These are phyloP conservation scores for Dentipellis fragilis DNA, from an alignment of 768 basidiomycete genomes.

Conservation along the genomic window DNA sequence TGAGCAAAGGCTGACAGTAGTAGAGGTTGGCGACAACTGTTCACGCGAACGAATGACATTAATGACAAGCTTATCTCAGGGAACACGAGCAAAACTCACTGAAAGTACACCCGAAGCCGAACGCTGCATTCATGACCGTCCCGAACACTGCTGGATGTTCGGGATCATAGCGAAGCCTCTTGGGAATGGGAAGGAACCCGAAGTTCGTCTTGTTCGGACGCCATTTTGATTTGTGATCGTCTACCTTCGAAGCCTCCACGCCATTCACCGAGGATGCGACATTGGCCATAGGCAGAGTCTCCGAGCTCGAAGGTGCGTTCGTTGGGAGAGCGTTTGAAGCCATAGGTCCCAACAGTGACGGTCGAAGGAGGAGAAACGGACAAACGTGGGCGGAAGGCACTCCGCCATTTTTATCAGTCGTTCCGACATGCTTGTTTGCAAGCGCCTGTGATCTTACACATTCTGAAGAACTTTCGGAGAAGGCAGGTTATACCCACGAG, in stretches of 20 bases:
- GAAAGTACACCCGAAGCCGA: conserved; percentile 39
- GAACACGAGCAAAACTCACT: conserved; percentile 26
- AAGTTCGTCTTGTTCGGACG: conserved; percentile 20
- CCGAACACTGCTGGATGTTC: conserved; percentile 27
- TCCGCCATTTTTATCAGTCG: neutral
- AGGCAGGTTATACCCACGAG: too few relatives aligned
- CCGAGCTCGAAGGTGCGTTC: neutral
- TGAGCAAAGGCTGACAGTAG: conserved; percentile 74
- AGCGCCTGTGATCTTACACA: too few relatives aligned
- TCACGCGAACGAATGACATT: neutral
- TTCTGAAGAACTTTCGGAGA: too few relatives aligned
- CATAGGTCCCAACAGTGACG: neutral
- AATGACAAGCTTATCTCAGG: conserved; percentile 3
- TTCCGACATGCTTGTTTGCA: neutral
- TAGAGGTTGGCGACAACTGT: conserved; percentile 68
- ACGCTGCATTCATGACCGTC: conserved; percentile 31
- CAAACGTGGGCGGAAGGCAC: neutral
- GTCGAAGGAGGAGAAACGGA: neutral
- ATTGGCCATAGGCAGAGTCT: neutral
- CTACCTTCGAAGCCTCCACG: neutral
- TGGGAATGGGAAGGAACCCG: conserved; percentile 38
- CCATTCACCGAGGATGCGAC: neutral
- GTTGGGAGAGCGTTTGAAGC: neutral
- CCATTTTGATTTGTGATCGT: neutral
- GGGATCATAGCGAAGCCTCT: conserved; percentile 29